These are phyloP conservation scores for Yamadazyma triangularis DNA, from an alignment of 1,139 yeast genomes.

Conservation along the genomic window DNA sequence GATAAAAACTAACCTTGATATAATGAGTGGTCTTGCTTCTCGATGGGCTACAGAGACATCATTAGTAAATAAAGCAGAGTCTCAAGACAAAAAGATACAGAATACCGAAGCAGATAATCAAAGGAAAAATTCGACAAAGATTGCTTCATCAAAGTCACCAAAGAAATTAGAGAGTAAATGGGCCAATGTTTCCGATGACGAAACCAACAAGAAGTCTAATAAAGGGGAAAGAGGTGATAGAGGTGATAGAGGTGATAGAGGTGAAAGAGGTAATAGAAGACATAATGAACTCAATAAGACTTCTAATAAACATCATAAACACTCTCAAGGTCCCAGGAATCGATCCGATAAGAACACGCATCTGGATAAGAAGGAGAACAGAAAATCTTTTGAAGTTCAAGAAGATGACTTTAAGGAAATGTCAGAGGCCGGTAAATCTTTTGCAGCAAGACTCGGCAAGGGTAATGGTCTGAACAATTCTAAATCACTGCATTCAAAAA, in stretches of 20 bases:
- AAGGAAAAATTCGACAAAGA: slow-evolving; percentile 5
- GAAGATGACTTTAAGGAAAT: slow-evolving; percentile 18
- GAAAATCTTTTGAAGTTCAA: slow-evolving; percentile 2
- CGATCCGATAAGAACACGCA: background rate
- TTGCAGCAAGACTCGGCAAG: slow-evolving; percentile 23
- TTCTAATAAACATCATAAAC: background rate
- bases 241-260: background rate
- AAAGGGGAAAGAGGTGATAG: slow-evolving; percentile 1
- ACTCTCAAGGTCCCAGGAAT: background rate
- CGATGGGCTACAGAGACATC: slow-evolving; percentile 35
- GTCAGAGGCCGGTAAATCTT: slow-evolving; percentile 22
- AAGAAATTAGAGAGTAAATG: slow-evolving; percentile 22
- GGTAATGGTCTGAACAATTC: background rate
- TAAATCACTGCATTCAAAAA: background rate
- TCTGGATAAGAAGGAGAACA: background rate
- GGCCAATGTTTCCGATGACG: slow-evolving; percentile 17
- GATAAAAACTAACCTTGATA: too few species aligned
- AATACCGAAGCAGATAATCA: slow-evolving; percentile 3
- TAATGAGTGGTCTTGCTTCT: slow-evolving; percentile 32
- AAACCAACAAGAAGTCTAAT: slow-evolving; percentile 3
- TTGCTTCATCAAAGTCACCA: slow-evolving; percentile 2
- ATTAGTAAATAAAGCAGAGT: slow-evolving; percentile 20
- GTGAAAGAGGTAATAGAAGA: background rate
- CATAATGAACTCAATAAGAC: slow-evolving; percentile 1
- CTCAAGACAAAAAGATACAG: slow-evolving; percentile 17